Evolutionary conservation across 805 yeast genomes (phyloP).

Genomic region (Suhomyces emberorum): DNA sequence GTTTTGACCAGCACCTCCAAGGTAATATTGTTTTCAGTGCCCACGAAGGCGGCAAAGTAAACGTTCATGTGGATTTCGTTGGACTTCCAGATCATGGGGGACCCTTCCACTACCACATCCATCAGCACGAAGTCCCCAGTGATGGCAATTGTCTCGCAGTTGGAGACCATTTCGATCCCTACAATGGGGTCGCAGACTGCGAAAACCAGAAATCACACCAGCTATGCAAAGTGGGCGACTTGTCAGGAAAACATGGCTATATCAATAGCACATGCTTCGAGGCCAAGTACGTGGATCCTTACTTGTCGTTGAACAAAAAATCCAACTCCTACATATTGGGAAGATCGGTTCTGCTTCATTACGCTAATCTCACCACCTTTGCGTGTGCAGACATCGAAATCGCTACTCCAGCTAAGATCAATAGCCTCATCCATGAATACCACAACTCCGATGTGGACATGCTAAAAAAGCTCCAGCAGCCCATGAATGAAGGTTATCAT

Average conservation of each 20-base stretch:
- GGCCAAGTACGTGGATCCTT: slow-evolving; percentile 60
- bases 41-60: slow-evolving; percentile 54
- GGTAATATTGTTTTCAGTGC: slow-evolving; percentile 56
- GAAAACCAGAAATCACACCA: slow-evolving; percentile 49
- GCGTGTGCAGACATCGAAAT: slow-evolving; percentile 60
- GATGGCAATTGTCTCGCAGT: slow-evolving; percentile 45
- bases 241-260: slow-evolving; percentile 75
- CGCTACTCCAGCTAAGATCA: slow-evolving; percentile 12
- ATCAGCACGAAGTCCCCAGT: slow-evolving; percentile 52
- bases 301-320: slow-evolving; percentile 55
- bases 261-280: slow-evolving; percentile 70
- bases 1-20: slow-evolving; percentile 29
- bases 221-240: slow-evolving; percentile 68
- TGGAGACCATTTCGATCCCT: slow-evolving; percentile 63
- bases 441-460: slow-evolving; percentile 4
- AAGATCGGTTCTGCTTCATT: slow-evolving; percentile 51
- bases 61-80: slow-evolving; percentile 67
- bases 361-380: slow-evolving; percentile 50
- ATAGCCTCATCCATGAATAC: slow-evolving; percentile 6
- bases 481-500: slow-evolving; percentile 1
- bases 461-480: neutral
- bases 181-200: slow-evolving; percentile 51
- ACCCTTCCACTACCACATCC: slow-evolving; percentile 68
- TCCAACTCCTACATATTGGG: slow-evolving; percentile 60
- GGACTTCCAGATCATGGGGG: slow-evolving; percentile 68